A percentile compares a stretch with the other conserved stretches of the same genome.
Evolutionary conservation across 2,329 filamentous ascomycete genomes (phyloP).

Genomic region (Acephala macrosclerotiorum): DNA sequence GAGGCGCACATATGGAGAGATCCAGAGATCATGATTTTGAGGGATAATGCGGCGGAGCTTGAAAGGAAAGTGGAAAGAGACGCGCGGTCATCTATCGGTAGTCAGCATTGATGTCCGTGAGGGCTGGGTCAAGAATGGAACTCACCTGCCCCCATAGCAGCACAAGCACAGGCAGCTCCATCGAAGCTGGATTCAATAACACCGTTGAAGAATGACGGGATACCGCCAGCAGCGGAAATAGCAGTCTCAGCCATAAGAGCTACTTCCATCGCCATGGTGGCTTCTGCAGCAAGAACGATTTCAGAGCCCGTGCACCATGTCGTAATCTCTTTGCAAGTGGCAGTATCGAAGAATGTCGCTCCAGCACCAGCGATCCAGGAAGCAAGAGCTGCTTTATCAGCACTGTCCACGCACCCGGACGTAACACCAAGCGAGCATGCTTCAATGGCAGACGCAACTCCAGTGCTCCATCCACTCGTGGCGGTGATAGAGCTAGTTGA

Average conservation of each 20-base stretch:
- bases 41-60: background rate
- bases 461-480: slow-evolving; percentile 1
- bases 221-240: slow-evolving; percentile 9
- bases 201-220: slow-evolving; percentile 5
- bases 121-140: background rate
- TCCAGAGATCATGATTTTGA: background rate
- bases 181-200: background rate
- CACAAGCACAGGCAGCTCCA: slow-evolving; percentile 7
- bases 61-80: background rate
- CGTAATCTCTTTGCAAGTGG: slow-evolving; percentile 3
- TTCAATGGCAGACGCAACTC: slow-evolving; percentile 11
- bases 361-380: slow-evolving; percentile 13
- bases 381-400: background rate
- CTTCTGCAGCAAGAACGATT: background rate
- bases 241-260: background rate
- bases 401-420: background rate
- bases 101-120: background rate
- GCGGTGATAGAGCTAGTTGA: too few species aligned
- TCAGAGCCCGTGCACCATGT: background rate
- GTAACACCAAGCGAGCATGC: slow-evolving; percentile 6
- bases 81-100: background rate
- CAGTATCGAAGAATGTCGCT: slow-evolving; percentile 7
- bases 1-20: slow-evolving; percentile 2
- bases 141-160: background rate
- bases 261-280: background rate